phyloP scores from a whole-genome alignment of 192 early-diverging fungal species.

The Kappamyces sp. region DNA sequence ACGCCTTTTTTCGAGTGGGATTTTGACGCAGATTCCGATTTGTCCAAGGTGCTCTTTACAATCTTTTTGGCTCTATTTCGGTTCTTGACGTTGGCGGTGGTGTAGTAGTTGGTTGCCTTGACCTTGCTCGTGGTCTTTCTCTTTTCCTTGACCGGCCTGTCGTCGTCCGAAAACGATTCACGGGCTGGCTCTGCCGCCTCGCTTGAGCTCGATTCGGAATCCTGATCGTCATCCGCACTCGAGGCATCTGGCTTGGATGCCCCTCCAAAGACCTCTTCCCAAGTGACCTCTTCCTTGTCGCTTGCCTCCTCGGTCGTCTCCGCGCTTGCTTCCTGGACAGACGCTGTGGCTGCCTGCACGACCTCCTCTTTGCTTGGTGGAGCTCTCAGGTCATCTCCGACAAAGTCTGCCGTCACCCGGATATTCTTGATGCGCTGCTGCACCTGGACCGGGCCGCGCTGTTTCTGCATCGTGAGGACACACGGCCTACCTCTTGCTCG shows the following conservation, averaged over 20 bases:
- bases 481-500: conserved; percentile 22
- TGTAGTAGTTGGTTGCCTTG: conserved; percentile 83
- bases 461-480: neutral
- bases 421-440: conserved; percentile 92
- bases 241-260: conserved; percentile 33
- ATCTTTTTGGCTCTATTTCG: conserved; percentile 67
- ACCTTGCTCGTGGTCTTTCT: conserved; percentile 91
- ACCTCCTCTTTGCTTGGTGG: conserved; percentile 42
- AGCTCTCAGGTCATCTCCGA: conserved; percentile 74
- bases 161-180: conserved; percentile 14
- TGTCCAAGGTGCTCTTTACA: neutral
- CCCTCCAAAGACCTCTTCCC: conserved; percentile 79
- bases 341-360: neutral
- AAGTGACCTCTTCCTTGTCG: conserved; percentile 53
- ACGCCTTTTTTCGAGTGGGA: too few species aligned
- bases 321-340: conserved; percentile 18
- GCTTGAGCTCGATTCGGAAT: conserved; percentile 16
- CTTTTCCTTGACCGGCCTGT: conserved; percentile 49
- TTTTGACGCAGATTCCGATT: too few species aligned
- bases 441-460: conserved; percentile 35
- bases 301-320: conserved; percentile 48
- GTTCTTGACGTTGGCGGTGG: conserved; percentile 94
- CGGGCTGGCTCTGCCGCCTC: neutral
- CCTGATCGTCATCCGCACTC: conserved; percentile 31
- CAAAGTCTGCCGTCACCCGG: conserved; percentile 73